Percentiles rank a stretch among this genome's conserved stretches.
phyloP scores from a whole-genome alignment of 2,329 filamentous ascomycete genomes.

The Penicillium freii region DNA sequence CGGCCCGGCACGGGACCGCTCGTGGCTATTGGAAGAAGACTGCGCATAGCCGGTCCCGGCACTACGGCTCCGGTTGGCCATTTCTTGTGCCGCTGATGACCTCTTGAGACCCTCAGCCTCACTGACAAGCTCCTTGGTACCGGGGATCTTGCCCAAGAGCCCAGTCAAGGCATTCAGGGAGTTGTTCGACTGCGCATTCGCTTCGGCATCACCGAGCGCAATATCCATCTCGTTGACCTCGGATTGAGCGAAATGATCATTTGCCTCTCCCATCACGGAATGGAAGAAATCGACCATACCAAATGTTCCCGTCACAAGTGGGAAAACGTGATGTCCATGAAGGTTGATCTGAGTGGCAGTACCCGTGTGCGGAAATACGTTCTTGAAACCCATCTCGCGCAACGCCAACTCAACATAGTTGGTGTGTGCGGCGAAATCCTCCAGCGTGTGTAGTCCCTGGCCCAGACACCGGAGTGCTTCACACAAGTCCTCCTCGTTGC shows the following conservation, averaged over 20 bases:
- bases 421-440: conserved; percentile 77
- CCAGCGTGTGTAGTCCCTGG: conserved; percentile 73
- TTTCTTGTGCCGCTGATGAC: conserved; percentile 62
- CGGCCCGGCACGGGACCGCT: conserved; percentile 34
- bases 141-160: conserved; percentile 73
- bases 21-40: conserved; percentile 18
- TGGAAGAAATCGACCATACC: conserved; percentile 82
- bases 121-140: conserved; percentile 63
- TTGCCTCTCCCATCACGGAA: conserved; percentile 72
- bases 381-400: conserved; percentile 65
- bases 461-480: conserved; percentile 75
- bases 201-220: conserved; percentile 68
- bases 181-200: conserved; percentile 42
- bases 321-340: conserved; percentile 65
- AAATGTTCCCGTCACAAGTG: conserved; percentile 70
- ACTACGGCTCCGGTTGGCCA: conserved; percentile 51
- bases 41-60: conserved; percentile 30
- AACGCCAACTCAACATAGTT: conserved; percentile 80
- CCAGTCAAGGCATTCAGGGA: conserved; percentile 64
- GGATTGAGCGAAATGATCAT: conserved; percentile 79
- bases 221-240: conserved; percentile 79
- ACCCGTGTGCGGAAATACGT: conserved; percentile 75
- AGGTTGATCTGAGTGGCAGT: conserved; percentile 63
- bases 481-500: conserved; percentile 73
- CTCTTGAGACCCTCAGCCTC: conserved; percentile 65